These are phyloP conservation scores for Mortierella sp. DNA, from an alignment of 371 early-diverging fungal genomes.

Conservation along the genomic window DNA sequence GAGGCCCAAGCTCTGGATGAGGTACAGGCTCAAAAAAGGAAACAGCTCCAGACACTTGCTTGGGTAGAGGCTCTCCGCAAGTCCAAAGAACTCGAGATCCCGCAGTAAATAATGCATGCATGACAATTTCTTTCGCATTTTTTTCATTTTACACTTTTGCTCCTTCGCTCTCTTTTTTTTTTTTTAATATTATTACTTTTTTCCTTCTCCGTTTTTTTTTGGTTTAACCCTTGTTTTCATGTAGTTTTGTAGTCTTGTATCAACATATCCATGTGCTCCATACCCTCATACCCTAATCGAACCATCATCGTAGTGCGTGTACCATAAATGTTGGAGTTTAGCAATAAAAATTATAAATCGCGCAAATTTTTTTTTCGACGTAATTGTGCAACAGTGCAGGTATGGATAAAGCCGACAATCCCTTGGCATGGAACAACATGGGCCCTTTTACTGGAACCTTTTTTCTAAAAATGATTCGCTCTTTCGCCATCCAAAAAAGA, in stretches of 20 bases:
- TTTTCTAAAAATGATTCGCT: too few species aligned
- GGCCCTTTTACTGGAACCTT: too few species aligned
- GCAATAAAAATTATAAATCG: not conserved
- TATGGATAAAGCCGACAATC: too few species aligned
- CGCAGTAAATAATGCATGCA: conserved; percentile 20
- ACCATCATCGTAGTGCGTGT: not conserved
- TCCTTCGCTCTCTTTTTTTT: not conserved
- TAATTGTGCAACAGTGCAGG: too few species aligned
- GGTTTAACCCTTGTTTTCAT: conserved; percentile 6
- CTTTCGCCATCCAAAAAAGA: too few species aligned
- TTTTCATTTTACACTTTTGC: not conserved
- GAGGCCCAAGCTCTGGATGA: conserved; percentile 56
- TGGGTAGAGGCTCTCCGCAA: conserved; percentile 48
- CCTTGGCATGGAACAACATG: too few species aligned
- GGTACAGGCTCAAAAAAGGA: conserved; percentile 16
- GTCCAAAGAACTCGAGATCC: conserved; percentile 41
- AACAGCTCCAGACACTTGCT: conserved; percentile 47
- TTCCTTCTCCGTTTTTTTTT: conserved; percentile 7
- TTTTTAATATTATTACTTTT: not conserved
- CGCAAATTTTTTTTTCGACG: too few species aligned
- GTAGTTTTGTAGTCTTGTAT: conserved; percentile 39
- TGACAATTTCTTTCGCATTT: not conserved
- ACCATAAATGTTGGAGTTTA: not conserved
- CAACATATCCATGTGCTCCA: conserved; percentile 9
- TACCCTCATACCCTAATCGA: conserved; percentile 1